A percentile compares a stretch with the other conserved stretches of the same genome.
phyloP scores from a whole-genome alignment of 768 basidiomycete species.

The Podaxis sp. region DNA sequence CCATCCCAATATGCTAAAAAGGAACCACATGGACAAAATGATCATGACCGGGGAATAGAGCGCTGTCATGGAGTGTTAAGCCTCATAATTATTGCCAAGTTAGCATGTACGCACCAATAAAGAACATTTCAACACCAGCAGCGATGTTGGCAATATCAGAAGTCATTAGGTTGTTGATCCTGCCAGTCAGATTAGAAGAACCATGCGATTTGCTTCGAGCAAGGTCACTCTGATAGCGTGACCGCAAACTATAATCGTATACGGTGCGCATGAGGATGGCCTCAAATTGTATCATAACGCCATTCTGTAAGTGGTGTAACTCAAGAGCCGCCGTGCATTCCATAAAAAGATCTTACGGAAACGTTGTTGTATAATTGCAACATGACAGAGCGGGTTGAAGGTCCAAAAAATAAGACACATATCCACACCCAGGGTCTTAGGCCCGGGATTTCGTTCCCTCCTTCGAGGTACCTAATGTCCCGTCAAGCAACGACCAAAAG shows the following conservation, averaged over 20 bases:
- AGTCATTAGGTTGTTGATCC: constrained; percentile 74
- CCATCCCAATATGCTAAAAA: constrained; percentile 46
- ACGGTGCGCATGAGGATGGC: constrained; percentile 32
- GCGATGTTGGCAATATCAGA: constrained; percentile 50
- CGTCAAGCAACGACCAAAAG: neutral
- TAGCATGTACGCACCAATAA: constrained; percentile 18
- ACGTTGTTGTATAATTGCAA: constrained; percentile 53
- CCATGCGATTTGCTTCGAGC: constrained; percentile 16
- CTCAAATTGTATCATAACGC: constrained; percentile 6
- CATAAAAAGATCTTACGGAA: constrained; percentile 37
- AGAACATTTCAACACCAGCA: constrained; percentile 27
- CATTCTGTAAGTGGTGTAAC: constrained; percentile 36
- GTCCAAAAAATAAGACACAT: neutral
- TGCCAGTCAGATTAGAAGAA: constrained; percentile 58
- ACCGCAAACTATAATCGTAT: constrained; percentile 13
- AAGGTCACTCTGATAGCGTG: constrained; percentile 4
- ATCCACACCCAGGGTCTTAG: constrained; percentile 76
- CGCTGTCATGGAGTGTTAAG: constrained; percentile 17
- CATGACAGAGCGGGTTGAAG: constrained; percentile 33
- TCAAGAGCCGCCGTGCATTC: neutral
- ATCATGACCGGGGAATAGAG: constrained; percentile 41
- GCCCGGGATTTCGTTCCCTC: constrained; percentile 40
- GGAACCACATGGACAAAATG: constrained; percentile 37
- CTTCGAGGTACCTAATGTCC: constrained; percentile 53
- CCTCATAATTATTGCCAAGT: neutral